These are phyloP conservation scores for Blastobotrys elegans DNA, from an alignment of 1,139 yeast genomes.

Conservation along the genomic window DNA sequence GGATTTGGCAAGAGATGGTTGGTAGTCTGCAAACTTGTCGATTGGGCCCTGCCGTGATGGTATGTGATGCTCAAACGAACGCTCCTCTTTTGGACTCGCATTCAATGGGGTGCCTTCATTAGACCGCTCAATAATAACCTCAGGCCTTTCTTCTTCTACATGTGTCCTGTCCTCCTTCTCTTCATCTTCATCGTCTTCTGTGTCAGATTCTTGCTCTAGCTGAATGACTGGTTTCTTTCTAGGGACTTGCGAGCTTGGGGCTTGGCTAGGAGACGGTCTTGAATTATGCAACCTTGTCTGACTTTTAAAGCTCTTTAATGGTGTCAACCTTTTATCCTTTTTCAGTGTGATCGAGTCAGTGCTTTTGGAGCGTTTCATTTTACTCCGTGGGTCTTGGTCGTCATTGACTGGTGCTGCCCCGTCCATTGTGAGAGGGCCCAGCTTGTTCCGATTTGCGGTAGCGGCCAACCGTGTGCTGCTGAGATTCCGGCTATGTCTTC, in stretches of 20 bases:
- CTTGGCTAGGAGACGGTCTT: background rate
- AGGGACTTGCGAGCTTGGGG: constrained; percentile 16
- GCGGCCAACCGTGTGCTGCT: constrained; percentile 17
- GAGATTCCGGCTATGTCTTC: constrained; percentile 17
- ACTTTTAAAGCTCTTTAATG: constrained; percentile 22
- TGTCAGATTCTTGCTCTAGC: constrained; percentile 34
- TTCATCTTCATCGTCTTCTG: constrained; percentile 21
- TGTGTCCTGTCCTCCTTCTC: background rate
- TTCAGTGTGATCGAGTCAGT: constrained; percentile 5
- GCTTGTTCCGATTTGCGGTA: background rate
- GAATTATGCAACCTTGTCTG: constrained; percentile 18
- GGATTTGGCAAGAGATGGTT: background rate
- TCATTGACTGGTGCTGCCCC: constrained; percentile 13
- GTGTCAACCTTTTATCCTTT: constrained; percentile 10
- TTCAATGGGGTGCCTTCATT: constrained; percentile 2
- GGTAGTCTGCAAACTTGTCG: background rate
- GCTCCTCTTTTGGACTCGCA: background rate
- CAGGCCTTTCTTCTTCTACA: background rate
- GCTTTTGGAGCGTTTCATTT: constrained; percentile 12
- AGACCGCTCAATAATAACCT: background rate
- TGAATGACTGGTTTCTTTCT: constrained; percentile 26
- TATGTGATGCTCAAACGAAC: background rate
- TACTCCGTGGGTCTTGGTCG: constrained; percentile 7
- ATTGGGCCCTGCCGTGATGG: too few relatives aligned
- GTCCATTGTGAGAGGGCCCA: constrained; percentile 3